phyloP scores from a whole-genome alignment of 2,329 filamentous ascomycete species.

The Aspergillus puulaauensis region DNA sequence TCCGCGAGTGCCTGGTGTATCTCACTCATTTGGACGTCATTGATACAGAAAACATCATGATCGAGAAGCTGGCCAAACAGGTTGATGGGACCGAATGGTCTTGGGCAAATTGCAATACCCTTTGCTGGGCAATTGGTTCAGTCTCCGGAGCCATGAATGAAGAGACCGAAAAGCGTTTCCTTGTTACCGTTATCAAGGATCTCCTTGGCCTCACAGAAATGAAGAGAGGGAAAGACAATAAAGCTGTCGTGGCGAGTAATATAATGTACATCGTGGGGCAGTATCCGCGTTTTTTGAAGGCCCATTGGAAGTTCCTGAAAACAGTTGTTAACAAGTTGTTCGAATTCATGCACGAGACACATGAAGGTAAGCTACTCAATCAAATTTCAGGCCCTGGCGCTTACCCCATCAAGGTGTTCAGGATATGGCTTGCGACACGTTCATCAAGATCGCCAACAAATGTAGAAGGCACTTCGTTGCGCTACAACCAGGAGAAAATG shows the following conservation, averaged over 20 bases:
- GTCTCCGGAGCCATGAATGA: slow-evolving; percentile 99
- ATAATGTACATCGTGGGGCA: slow-evolving; percentile 99
- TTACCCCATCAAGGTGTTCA: slow-evolving; percentile 69
- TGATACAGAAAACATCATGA: slow-evolving; percentile 99
- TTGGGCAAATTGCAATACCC: slow-evolving; percentile 98
- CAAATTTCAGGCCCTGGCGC: not conserved
- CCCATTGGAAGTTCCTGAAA: slow-evolving; percentile 99
- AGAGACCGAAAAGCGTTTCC: slow-evolving; percentile 96
- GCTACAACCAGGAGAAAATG: slow-evolving; percentile 86
- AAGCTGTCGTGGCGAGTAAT: slow-evolving; percentile 97
- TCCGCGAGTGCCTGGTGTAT: slow-evolving; percentile 93
- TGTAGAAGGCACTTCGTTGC: slow-evolving; percentile 97
- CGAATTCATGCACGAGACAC: slow-evolving; percentile 99
- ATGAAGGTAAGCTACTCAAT: slow-evolving; percentile 67
- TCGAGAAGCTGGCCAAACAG: slow-evolving; percentile 92
- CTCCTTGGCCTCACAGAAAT: slow-evolving; percentile 94
- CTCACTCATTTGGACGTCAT: slow-evolving; percentile 95
- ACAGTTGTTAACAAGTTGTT: slow-evolving; percentile 99
- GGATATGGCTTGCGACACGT: slow-evolving; percentile 99
- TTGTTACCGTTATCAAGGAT: slow-evolving; percentile 98
- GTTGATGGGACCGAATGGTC: slow-evolving; percentile 97
- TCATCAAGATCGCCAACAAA: slow-evolving; percentile 99
- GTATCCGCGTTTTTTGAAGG: slow-evolving; percentile 96
- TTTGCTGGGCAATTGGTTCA: slow-evolving; percentile 98
- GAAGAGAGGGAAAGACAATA: slow-evolving; percentile 99